Evolutionary conservation across 2,329 filamentous ascomycete species (phyloP).

Genomic region (Clarireedia monteithiana): DNA sequence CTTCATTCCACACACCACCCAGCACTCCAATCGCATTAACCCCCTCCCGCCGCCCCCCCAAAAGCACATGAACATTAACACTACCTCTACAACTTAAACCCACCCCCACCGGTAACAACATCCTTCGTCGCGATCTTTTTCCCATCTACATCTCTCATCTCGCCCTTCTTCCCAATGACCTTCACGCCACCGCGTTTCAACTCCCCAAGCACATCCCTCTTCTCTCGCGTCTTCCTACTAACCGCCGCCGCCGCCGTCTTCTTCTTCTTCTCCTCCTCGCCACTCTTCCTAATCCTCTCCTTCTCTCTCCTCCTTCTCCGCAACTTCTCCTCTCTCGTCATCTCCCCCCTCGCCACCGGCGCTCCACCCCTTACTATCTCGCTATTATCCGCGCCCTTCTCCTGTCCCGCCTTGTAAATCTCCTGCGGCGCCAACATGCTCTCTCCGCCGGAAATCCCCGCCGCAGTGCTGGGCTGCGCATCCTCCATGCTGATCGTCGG

Average conservation of each 20-base stretch:
- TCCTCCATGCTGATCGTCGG: constrained; percentile 95
- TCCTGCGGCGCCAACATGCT: constrained; percentile 90
- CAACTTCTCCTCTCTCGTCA: constrained; percentile 79
- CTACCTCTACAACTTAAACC: constrained; percentile 50
- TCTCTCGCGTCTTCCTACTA: constrained; percentile 51
- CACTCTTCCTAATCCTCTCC: constrained; percentile 70
- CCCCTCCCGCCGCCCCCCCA: not conserved
- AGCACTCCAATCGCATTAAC: not conserved
- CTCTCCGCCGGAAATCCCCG: constrained; percentile 58
- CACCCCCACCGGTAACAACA: constrained; percentile 43
- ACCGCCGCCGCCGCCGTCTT: constrained; percentile 26
- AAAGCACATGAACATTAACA: not conserved
- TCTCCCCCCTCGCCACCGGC: constrained; percentile 74
- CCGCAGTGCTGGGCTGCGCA: constrained; percentile 75
- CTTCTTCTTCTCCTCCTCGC: constrained; percentile 37
- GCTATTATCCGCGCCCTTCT: constrained; percentile 49
- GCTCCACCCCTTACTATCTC: constrained; percentile 76
- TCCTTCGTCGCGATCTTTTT: constrained; percentile 56
- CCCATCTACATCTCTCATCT: constrained; percentile 76
- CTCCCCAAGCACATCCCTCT: constrained; percentile 40
- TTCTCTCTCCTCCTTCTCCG: constrained; percentile 73
- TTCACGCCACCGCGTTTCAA: constrained; percentile 82
- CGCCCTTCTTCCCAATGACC: constrained; percentile 85
- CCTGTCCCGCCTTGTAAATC: constrained; percentile 74
- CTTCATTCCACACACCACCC: not conserved